A percentile compares a stretch with the other conserved stretches of the same genome.
These are phyloP conservation scores for Pseudoperonospora humuli DNA, from an alignment of 352 stramenopile species.

Conservation along the genomic window DNA sequence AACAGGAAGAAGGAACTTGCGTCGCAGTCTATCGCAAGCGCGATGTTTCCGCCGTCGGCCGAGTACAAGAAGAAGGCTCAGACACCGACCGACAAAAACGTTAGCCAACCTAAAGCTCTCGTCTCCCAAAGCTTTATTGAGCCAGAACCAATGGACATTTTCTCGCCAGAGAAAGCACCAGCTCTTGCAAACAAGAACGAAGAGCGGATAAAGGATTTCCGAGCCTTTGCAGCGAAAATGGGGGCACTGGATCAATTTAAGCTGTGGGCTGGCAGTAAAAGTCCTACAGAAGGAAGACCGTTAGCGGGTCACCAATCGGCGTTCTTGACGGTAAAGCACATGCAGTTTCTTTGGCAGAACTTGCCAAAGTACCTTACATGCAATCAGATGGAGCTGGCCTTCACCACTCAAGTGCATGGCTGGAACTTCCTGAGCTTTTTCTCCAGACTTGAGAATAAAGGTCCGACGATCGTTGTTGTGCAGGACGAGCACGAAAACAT, in stretches of 20 bases:
- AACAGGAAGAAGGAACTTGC: slow-evolving; percentile 25
- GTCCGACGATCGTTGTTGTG: slow-evolving; percentile 55
- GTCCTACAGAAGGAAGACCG: slow-evolving; percentile 16
- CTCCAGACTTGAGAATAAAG: slow-evolving; percentile 42
- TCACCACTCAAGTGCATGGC: slow-evolving; percentile 50
- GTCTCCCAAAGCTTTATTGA: slow-evolving; percentile 33
- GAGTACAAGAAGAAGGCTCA: slow-evolving; percentile 47
- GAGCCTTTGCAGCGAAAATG: slow-evolving; percentile 44
- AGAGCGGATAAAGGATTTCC: slow-evolving; percentile 23
- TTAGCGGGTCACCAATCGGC: slow-evolving; percentile 31
- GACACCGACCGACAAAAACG: slow-evolving; percentile 10
- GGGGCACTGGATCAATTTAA: slow-evolving; percentile 53
- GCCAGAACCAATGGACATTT: slow-evolving; percentile 10
- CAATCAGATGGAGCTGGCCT: slow-evolving; percentile 67
- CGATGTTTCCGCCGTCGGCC: slow-evolving; percentile 58
- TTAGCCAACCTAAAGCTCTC: slow-evolving; percentile 3
- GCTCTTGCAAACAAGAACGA: slow-evolving; percentile 14
- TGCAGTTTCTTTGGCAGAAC: slow-evolving; percentile 56
- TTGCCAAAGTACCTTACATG: slow-evolving; percentile 53
- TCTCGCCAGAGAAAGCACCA: slow-evolving; percentile 10
- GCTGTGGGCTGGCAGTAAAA: slow-evolving; percentile 28
- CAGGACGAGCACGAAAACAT: slow-evolving; percentile 64
- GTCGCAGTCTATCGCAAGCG: slow-evolving; percentile 40
- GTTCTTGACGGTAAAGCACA: slow-evolving; percentile 59
- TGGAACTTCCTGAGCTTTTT: slow-evolving; percentile 74